phyloP scores from a whole-genome alignment of 2,329 filamentous ascomycete genomes.

The Furcasterigmium sp. region DNA sequence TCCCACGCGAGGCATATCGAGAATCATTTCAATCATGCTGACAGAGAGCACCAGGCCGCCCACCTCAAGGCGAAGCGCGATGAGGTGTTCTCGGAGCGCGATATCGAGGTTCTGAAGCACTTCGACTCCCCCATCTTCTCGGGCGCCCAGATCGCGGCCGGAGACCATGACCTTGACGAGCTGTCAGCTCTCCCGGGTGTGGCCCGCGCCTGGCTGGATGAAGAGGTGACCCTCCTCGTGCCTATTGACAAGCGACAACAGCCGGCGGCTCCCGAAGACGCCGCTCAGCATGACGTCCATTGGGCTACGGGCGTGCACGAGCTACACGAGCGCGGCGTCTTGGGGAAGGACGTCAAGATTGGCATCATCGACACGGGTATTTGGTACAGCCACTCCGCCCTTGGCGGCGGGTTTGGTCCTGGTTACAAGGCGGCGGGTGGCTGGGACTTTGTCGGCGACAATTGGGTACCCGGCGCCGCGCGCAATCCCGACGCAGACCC shows the following conservation, averaged over 20 bases:
- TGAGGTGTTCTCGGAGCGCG: conserved; percentile 3
- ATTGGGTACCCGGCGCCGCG: too few species aligned
- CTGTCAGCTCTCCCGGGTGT: conserved; percentile 6
- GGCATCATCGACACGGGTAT: conserved; percentile 34
- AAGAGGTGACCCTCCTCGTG: conserved; percentile 4
- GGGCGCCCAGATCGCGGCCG: conserved; percentile 8
- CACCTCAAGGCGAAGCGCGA: conserved; percentile 3
- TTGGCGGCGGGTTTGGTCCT: conserved; percentile 46
- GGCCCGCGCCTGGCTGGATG: conserved; percentile 7
- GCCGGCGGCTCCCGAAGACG: not conserved
- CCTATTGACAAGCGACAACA: conserved; percentile 5
- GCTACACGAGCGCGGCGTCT: conserved; percentile 35
- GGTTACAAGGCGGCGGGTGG: conserved; percentile 42
- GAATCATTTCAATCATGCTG: too few species aligned
- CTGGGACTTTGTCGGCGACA: conserved; percentile 40
- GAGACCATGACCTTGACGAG: conserved; percentile 7
- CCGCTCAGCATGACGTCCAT: conserved; percentile 22
- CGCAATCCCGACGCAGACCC: conserved; percentile 33
- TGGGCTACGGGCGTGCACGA: too few species aligned
- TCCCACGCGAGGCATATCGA: too few species aligned
- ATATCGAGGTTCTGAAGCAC: conserved; percentile 5
- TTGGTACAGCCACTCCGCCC: conserved; percentile 44
- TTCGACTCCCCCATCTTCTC: conserved; percentile 10
- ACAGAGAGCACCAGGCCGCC: too few species aligned
- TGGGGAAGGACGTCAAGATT: conserved; percentile 38